Evolutionary conservation across 176 grass and related monocot genomes (phyloP).

Genomic region (Ensete glaucum): DNA sequence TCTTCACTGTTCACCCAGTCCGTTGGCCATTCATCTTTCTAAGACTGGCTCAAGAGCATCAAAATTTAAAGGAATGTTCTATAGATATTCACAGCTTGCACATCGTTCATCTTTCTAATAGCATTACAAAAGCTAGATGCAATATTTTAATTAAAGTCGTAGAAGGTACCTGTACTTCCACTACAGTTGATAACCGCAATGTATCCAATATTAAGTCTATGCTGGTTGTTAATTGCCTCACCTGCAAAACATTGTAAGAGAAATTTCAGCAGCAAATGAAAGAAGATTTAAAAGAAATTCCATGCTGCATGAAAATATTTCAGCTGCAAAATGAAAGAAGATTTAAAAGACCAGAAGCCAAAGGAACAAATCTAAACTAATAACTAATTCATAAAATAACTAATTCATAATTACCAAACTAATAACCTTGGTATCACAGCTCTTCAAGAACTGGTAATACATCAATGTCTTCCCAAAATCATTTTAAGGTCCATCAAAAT

Average conservation of each 20-base stretch:
- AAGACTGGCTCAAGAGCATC: background rate
- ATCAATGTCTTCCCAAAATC: too few species aligned
- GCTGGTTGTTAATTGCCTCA: conserved; percentile 28
- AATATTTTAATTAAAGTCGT: background rate
- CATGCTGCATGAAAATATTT: background rate
- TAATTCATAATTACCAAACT: background rate
- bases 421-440: too few species aligned
- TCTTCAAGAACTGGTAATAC: too few species aligned
- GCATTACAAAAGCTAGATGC: background rate
- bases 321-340: background rate
- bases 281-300: background rate
- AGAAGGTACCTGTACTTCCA: conserved; percentile 49
- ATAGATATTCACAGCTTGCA: background rate
- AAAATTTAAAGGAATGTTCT: background rate
- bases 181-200: conserved; percentile 37
- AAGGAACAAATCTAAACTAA: background rate
- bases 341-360: background rate
- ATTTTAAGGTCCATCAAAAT: too few species aligned
- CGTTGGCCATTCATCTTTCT: too few species aligned
- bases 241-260: conserved; percentile 29
- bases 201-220: conserved; percentile 48
- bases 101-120: background rate
- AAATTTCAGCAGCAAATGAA: background rate
- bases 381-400: background rate
- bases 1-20: too few species aligned